Base-by-base conservation (phyloP, 2,329 filamentous ascomycete genomes). In the Sclerotinia trifoliorum region DNA sequence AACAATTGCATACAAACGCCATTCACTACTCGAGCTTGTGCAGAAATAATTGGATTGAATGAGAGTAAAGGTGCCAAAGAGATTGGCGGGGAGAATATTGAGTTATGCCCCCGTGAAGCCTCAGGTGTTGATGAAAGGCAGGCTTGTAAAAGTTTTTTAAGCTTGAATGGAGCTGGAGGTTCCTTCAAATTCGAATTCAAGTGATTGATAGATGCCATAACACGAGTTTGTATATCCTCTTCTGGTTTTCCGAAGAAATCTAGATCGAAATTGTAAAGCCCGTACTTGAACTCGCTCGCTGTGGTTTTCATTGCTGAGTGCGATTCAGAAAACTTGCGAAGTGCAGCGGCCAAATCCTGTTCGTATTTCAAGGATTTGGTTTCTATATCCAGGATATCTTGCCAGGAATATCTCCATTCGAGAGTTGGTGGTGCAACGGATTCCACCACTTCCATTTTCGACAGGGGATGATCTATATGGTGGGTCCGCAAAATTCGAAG, bases 21-120 rank as follows among this genome's bases (percentile, higher is more conserved):
- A 72, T 94, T 95, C 49, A 97, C 84, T 0, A 96, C 81, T 54
- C 87, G 85, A 8, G 92, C 88, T 78, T 98, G 94, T 0, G 88
- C 86, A 11, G 85, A 81, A 21, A 96, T 84, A 21, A 94, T 82
- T 0, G 92, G 90, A 1, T 86, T 87, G 73, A 97, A 90, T 0
- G 92, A 96, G 15, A 96, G 81, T 11, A 90, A 80, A 1, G 91
- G 89, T 42, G 85, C 75, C 10, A 90, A 77, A 1, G 86, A 76
- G 39, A 78, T 74, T 19, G 76, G 76, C 11, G 76, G 76, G 35
- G 73, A 71, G 66, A 77, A 77, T 5, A 74, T 60, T 13, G 73
- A 73, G 15, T 70, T 66, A 29, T 73, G 70, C 5, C 70, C 55
- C 5, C 52, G 51, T 15, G 49, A 13, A 21, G 48, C 8, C 7